phyloP scores from a whole-genome alignment of 352 stramenopile genomes.

The Phytopythium mirpurense region DNA sequence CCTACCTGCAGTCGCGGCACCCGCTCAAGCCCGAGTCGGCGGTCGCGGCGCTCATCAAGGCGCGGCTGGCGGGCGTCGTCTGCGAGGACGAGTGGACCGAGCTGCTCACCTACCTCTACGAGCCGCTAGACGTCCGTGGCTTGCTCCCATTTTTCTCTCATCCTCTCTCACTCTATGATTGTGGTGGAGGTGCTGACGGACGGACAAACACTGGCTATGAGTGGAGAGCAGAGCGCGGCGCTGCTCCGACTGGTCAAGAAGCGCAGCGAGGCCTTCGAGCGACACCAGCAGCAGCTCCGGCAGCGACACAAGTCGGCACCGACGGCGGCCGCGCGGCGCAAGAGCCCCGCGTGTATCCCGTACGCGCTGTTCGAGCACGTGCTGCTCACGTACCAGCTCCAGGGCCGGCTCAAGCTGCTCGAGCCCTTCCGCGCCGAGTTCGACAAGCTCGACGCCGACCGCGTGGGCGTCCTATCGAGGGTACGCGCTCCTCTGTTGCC shows the following conservation, averaged over 20 bases:
- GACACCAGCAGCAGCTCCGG: conserved; percentile 1
- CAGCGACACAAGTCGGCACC: conserved; percentile 9
- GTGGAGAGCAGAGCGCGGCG: conserved; percentile 29
- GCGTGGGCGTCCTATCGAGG: conserved; percentile 50
- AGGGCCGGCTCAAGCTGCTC: conserved; percentile 56
- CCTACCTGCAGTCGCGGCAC: conserved; percentile 62
- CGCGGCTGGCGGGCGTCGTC: conserved; percentile 28
- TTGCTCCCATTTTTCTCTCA: too few relatives aligned
- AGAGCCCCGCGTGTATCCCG: conserved; percentile 23
- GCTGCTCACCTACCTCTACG: conserved; percentile 73
- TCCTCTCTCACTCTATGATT: too few relatives aligned
- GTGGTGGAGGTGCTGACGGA: too few relatives aligned
- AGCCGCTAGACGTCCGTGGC: conserved; percentile 52
- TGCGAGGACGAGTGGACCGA: conserved; percentile 68
- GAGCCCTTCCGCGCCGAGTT: conserved; percentile 49
- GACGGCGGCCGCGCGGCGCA: neutral
- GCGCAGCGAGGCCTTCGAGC: conserved; percentile 28
- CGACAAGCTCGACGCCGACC: conserved; percentile 37
- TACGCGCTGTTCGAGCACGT: conserved; percentile 67
- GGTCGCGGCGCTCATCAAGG: conserved; percentile 44
- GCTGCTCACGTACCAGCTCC: conserved; percentile 66
- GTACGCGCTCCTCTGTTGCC: conserved; percentile 12
- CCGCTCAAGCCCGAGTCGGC: conserved; percentile 59
- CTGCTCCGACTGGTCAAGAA: conserved; percentile 40
- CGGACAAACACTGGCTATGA: too few relatives aligned